These are phyloP conservation scores for Chytriomyces confervae DNA, from an alignment of 192 early-diverging fungal species.

Conservation along the genomic window DNA sequence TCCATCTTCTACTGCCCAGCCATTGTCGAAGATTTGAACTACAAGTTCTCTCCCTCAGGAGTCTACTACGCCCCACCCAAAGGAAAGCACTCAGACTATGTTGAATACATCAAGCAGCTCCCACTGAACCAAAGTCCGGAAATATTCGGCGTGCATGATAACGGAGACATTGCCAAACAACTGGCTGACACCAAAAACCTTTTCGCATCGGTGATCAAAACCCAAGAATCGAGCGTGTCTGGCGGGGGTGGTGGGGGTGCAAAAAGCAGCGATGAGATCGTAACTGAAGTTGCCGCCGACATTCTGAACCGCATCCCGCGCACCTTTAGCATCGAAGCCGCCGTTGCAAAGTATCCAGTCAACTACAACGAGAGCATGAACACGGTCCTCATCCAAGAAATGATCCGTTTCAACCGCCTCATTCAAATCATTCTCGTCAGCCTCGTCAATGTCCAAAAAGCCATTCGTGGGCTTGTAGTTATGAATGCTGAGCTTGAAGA, in stretches of 20 bases:
- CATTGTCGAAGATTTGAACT: conserved; percentile 58
- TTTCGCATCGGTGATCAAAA: conserved; percentile 63
- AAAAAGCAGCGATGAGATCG: conserved; percentile 65
- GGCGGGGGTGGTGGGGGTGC: conserved; percentile 44
- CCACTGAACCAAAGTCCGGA: conserved; percentile 68
- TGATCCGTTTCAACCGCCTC: conserved; percentile 69
- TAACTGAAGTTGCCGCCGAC: conserved; percentile 63
- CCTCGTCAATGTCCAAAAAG: conserved; percentile 69
- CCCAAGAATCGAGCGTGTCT: conserved; percentile 51
- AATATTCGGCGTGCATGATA: conserved; percentile 75
- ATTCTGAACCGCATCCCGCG: conserved; percentile 58
- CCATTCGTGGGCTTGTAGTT: conserved; percentile 66
- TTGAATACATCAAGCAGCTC: conserved; percentile 63
- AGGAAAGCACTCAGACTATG: conserved; percentile 57
- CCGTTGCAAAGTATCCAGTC: conserved; percentile 59
- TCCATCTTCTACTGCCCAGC: conserved; percentile 59
- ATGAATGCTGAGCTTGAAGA: conserved; percentile 71
- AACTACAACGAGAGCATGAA: conserved; percentile 70
- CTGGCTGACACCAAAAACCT: conserved; percentile 61
- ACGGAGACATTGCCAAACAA: conserved; percentile 71
- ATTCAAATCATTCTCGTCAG: conserved; percentile 60
- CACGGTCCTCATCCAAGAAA: conserved; percentile 70
- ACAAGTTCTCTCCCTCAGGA: conserved; percentile 63
- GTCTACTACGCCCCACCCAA: conserved; percentile 61
- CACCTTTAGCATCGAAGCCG: conserved; percentile 58